Evolutionary conservation across 768 basidiomycete genomes (phyloP), one percentile per base, ranked within the genome.

Genomic region (Pulveroboletus sp.): DNA sequence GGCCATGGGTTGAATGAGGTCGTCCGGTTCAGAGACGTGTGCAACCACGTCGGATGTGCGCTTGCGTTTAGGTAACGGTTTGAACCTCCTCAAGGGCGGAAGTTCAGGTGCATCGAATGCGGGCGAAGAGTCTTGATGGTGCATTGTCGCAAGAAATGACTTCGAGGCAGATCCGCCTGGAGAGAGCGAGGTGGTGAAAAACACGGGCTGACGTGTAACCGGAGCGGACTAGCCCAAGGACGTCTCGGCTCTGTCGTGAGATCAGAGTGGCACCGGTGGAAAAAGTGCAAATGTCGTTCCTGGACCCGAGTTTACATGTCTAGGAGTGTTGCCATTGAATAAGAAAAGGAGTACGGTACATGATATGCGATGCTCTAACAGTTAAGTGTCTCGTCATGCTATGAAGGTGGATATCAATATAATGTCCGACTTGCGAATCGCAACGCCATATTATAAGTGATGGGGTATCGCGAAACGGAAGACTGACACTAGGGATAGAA

Each of bases 1-100:
- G 55, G 62, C 41, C 67, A 63, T 63, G 59, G 61, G 62, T 29
- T 54, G 64, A 45, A 63, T 56, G 54, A 62, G 54, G 67, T 61
- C 51, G 63, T 61, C 58, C 46, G 58, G 56, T 41, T 47, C 56
- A 35, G 64, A 55, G 50, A 45, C 51, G 39, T 54, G 67, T 55
- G 57, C 55, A 56, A 41, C 58, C 19, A 50, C 29, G 54, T 65
- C 70, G 37, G 75, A 72, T 22, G 79, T 83, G 52, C 83, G 80
- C 53, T 83, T 76, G 56, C 88, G 79, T 71, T 88, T 89, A 23
- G 89, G 87, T 35, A 89, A 75, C 34, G 89, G 88, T 63, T 88
- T 89, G 60, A 89, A 77, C 54, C 82, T 74, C 57, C 87, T 76
- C 45, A 81, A 70, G 32, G 78, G 66, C 36, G 80, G 78, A 63